Evolutionary conservation across 441 rosid genomes (phyloP).

Genomic region (Isatis lusitanica): DNA sequence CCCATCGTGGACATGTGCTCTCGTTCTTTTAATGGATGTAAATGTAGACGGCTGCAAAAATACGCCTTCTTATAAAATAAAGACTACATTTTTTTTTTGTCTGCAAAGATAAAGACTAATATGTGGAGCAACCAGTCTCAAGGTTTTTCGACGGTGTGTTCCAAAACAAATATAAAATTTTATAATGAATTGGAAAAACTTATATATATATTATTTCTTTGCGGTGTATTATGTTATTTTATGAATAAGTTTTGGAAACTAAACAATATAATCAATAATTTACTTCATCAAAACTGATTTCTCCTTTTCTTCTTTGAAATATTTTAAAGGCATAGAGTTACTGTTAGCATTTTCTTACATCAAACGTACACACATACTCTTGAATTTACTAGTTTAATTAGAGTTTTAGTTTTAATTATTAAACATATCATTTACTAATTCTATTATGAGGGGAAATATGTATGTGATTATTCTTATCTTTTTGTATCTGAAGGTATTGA

Average conservation of each 20-base stretch:
- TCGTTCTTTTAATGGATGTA: not conserved
- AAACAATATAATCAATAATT: not conserved
- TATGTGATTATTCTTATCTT: not conserved
- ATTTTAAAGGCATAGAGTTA: not conserved
- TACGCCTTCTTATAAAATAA: not conserved
- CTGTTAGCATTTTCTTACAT: not conserved
- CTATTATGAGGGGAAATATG: not conserved
- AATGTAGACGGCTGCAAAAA: not conserved
- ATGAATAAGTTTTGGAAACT: not conserved
- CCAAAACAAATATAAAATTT: not conserved
- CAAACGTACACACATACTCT: not conserved
- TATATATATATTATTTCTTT: not conserved
- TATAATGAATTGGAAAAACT: not conserved
- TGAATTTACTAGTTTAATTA: not conserved
- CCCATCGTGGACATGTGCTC: conserved; percentile 30
- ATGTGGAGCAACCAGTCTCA: not conserved
- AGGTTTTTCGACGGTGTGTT: not conserved
- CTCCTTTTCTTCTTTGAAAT: not conserved
- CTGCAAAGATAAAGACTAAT: not conserved
- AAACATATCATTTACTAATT: not conserved
- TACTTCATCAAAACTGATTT: not conserved
- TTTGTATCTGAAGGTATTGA: conserved; percentile 2
- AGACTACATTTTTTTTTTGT: too few species aligned
- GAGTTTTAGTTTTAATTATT: not conserved
- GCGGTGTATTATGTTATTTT: not conserved